Conservation (phyloP, 1,284 basidiomycete genomes). For the Bjerkandera adusta region DNA sequence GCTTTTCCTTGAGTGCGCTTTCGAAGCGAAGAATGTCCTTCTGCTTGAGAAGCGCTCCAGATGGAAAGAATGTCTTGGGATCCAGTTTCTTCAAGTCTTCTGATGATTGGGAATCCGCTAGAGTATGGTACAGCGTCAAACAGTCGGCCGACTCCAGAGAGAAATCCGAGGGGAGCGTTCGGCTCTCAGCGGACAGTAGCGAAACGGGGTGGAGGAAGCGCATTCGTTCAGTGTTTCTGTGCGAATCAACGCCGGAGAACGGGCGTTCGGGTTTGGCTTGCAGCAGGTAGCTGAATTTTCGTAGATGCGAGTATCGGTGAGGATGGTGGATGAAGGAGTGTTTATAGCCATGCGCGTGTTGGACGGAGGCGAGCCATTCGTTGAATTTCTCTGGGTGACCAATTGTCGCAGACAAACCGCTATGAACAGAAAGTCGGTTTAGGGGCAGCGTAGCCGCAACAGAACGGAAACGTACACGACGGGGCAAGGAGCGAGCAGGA, state of each 20-base stretch:
- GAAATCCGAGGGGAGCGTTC: conserved; percentile 56
- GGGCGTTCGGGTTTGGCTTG: conserved; percentile 19
- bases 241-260: conserved; percentile 39
- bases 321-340: conserved; percentile 61
- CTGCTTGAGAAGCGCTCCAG: conserved; percentile 43
- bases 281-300: conserved; percentile 59
- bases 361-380: conserved; percentile 59
- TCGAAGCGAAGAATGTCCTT: conserved; percentile 62
- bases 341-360: conserved; percentile 51
- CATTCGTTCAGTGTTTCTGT: conserved; percentile 37
- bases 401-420: conserved; percentile 69
- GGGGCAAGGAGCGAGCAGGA: conserved; percentile 63
- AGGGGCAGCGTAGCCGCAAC: neutral
- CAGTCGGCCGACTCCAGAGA: conserved; percentile 59
- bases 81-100: conserved; percentile 36
- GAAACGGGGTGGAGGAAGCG: conserved; percentile 62
- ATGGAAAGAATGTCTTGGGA: conserved; percentile 46
- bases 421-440: conserved; percentile 22
- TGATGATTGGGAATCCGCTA: conserved; percentile 28
- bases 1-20: conserved; percentile 41
- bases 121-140: conserved; percentile 46
- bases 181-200: conserved; percentile 47
- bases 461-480: conserved; percentile 50
- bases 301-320: conserved; percentile 69
- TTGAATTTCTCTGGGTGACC: conserved; percentile 65